Conservation (phyloP, 176 grass and related monocot genomes). For the Avena sativa region DNA sequence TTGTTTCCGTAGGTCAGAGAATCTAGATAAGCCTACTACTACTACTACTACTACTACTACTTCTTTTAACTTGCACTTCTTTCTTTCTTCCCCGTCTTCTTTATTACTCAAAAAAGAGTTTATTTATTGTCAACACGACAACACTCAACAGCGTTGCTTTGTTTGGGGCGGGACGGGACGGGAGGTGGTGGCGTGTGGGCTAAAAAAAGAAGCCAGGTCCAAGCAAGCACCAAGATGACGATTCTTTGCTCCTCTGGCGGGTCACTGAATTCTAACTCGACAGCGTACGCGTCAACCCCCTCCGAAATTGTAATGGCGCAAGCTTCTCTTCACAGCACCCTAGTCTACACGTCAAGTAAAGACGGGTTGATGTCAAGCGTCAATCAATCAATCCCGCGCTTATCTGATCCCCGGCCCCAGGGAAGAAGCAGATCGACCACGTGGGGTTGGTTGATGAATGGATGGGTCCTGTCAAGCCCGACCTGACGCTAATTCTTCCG, state of each 20-base stretch:
- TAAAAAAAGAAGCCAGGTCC: not conserved
- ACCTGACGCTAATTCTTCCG: slow-evolving; percentile 8
- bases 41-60: no score
- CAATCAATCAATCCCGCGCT: no score
- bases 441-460: not conserved
- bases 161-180: no score
- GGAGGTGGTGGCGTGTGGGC: slow-evolving; percentile 25
- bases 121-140: not conserved
- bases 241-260: not conserved
- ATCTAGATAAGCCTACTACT: not conserved
- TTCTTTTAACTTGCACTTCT: not conserved
- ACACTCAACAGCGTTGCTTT: not conserved
- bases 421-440: no score
- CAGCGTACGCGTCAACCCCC: not conserved
- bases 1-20: not conserved
- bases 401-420: no score
- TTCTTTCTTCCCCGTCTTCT: not conserved
- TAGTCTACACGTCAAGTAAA: no score
- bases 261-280: slow-evolving; percentile 17
- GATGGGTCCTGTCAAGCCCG: not conserved
- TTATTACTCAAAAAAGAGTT: not conserved
- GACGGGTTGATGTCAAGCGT: no score
- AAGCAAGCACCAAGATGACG: not conserved
- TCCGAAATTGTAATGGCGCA: not conserved
- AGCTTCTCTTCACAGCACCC: no score